Conservation (phyloP, 306 rosid genomes). For the Dryas alaskensis region DNA sequence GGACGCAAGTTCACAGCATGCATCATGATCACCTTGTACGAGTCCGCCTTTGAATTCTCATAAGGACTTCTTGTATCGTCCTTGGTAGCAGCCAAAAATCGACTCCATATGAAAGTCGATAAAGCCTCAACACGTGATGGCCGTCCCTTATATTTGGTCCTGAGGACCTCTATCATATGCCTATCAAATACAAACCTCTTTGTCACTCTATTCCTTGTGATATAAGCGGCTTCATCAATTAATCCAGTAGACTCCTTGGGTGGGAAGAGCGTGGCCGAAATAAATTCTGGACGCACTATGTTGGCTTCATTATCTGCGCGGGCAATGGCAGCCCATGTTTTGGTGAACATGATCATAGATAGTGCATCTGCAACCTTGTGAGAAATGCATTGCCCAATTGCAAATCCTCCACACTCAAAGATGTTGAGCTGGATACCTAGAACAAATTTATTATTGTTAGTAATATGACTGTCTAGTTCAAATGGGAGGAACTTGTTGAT, state of each 20-base stretch:
- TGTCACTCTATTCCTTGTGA: not conserved
- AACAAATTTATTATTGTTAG: not conserved
- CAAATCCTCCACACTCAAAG: constrained; percentile 29
- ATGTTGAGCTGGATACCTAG: constrained; percentile 30
- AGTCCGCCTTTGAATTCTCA: too few species aligned
- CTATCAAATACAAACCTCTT: too few species aligned
- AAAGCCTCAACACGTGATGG: too few species aligned
- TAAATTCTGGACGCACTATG: constrained; percentile 30
- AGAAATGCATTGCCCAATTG: constrained; percentile 25
- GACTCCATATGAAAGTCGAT: too few species aligned
- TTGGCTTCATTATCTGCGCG: not conserved
- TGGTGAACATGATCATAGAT: not conserved
- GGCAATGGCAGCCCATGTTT: constrained; percentile 24
- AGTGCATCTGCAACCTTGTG: constrained; percentile 31
- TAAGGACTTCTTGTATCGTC: too few species aligned
- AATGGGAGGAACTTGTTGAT: constrained; percentile 31
- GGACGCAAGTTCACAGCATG: too few species aligned
- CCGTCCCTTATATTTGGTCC: too few species aligned
- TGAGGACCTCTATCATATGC: too few species aligned
- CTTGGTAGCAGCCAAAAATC: too few species aligned
- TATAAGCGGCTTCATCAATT: not conserved
- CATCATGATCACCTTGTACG: too few species aligned
- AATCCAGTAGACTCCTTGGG: constrained; percentile 24
- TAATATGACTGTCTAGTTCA: constrained; percentile 14
- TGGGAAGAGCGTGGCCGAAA: constrained; percentile 27